Conservation (phyloP, 306 rosid species). For the Cajanus cajan region DNA sequence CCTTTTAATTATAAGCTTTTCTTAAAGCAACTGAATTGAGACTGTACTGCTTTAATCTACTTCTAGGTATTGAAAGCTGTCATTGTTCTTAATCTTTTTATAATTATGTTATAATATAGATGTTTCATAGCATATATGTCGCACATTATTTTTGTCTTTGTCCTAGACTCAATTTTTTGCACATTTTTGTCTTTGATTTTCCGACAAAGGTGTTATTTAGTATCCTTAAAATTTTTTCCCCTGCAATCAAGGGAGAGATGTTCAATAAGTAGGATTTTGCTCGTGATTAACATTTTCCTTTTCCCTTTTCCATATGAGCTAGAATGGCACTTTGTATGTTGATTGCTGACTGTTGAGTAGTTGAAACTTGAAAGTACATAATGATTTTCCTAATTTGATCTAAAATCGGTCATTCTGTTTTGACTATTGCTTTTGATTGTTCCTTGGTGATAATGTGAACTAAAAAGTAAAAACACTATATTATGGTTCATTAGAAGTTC, state of each 20-base stretch:
- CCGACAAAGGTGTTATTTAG: not conserved
- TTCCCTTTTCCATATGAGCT: not conserved
- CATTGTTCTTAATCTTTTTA: not conserved
- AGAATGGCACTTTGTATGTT: not conserved
- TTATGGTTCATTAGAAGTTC: not conserved
- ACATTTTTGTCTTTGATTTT: not conserved
- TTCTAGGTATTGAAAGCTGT: not conserved
- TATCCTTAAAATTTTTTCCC: not conserved
- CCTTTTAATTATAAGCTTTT: not conserved
- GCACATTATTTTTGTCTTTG: too few relatives aligned
- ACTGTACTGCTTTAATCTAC: not conserved
- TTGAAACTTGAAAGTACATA: slow-evolving; percentile 1
- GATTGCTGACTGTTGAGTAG: not conserved
- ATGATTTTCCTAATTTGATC: not conserved
- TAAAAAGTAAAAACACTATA: not conserved
- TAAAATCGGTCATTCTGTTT: not conserved
- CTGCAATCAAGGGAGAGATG: not conserved
- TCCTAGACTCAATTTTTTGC: not conserved
- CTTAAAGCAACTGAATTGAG: not conserved
- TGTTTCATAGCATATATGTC: not conserved
- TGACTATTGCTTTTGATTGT: not conserved
- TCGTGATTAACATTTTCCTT: not conserved
- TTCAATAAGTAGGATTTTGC: not conserved
- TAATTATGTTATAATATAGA: not conserved
- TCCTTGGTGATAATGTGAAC: not conserved